A percentile compares a stretch with the other conserved stretches of the same genome.
phyloP scores from a whole-genome alignment of 169 alveolate genomes.

The Perkinsus marinus region DNA sequence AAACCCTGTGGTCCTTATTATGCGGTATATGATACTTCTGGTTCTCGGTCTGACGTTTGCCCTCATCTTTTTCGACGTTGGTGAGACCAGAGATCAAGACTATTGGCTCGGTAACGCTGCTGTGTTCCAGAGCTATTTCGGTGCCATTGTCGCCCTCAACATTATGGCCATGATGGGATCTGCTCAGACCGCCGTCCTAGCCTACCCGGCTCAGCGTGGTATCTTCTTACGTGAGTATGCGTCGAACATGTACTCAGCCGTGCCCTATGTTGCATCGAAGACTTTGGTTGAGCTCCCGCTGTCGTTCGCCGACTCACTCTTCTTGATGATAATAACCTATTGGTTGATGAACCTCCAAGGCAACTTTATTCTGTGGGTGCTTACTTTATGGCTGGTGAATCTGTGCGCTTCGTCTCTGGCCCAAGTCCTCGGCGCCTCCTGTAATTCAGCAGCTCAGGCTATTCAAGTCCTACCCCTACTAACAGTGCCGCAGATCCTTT shows the following conservation, averaged over 20 bases:
- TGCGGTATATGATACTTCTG: background rate
- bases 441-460: background rate
- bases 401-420: background rate
- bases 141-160: background rate
- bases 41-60: background rate
- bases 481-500: conserved; percentile 32
- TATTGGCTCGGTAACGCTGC: background rate
- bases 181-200: background rate
- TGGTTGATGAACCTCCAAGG: background rate
- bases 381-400: background rate
- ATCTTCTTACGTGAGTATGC: conserved; percentile 1
- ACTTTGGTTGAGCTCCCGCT: background rate
- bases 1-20: background rate
- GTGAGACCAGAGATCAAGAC: background rate
- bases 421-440: background rate
- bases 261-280: background rate
- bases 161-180: background rate
- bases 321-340: background rate
- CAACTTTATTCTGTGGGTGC: background rate
- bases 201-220: background rate
- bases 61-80: background rate
- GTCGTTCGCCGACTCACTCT: background rate
- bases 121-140: background rate
- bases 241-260: background rate
- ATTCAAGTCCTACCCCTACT: conserved; percentile 25